Percentiles rank a stretch among this genome's conserved stretches.
These are phyloP conservation scores for Amphicarpaea edgeworthii DNA, from an alignment of 306 rosid genomes.

Conservation along the genomic window DNA sequence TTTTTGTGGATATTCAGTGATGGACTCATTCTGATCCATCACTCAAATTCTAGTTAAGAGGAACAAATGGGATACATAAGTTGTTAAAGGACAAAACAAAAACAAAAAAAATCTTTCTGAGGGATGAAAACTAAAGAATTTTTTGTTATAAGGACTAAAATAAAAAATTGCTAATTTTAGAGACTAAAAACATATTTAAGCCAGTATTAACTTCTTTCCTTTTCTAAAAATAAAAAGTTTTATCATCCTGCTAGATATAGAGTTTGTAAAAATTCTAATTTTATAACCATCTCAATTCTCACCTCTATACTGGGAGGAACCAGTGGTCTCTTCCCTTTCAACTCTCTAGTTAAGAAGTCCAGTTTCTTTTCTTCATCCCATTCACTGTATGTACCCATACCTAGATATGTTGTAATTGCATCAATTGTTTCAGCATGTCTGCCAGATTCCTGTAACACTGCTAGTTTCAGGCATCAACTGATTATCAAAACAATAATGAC, in stretches of 20 bases:
- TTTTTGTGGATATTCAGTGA: no score
- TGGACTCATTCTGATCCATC: no score
- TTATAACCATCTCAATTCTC: constrained; percentile 58
- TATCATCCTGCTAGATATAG: background rate
- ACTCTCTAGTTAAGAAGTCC: constrained; percentile 73
- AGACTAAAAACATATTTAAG: no score
- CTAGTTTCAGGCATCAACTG: constrained; percentile 45
- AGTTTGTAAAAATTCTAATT: constrained; percentile 2
- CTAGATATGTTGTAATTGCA: constrained; percentile 74
- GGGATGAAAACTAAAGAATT: no score
- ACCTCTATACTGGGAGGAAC: constrained; percentile 79
- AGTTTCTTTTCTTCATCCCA: constrained; percentile 89
- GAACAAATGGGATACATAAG: no score
- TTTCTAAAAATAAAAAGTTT: no score
- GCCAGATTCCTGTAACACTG: constrained; percentile 70
- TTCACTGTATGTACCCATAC: constrained; percentile 74
- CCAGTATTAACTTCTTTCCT: no score
- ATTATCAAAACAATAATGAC: constrained; percentile 23
- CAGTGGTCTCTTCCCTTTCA: constrained; percentile 83
- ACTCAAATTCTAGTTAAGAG: no score
- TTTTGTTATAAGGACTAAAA: no score
- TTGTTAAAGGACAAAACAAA: no score
- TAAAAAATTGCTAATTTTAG: no score
- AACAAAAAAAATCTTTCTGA: no score
- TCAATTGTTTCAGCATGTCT: constrained; percentile 86